phyloP scores from a whole-genome alignment of 108 stramenopile genomes.

The Ochromonas danica region DNA sequence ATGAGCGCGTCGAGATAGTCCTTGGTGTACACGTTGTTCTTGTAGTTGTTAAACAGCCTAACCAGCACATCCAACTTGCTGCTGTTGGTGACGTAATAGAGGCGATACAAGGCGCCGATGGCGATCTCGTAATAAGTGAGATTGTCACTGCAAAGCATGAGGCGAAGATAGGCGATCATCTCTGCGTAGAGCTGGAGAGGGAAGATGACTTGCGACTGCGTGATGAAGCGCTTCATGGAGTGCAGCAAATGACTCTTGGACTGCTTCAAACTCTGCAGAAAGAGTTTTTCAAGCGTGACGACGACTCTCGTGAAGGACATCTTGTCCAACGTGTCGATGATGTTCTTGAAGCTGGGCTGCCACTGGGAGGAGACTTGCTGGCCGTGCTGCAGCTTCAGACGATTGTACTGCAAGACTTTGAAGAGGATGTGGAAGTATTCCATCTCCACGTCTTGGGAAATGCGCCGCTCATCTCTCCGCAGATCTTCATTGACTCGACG shows the following conservation, averaged over 20 bases:
- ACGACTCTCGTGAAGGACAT: conserved; percentile 3
- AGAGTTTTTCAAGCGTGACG: background rate
- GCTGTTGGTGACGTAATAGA: background rate
- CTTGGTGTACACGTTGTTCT: background rate
- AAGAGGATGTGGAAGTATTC: background rate
- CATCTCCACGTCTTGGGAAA: background rate
- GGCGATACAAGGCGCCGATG: conserved; percentile 10
- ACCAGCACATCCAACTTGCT: background rate
- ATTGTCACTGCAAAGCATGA: background rate
- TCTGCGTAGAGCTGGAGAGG: background rate
- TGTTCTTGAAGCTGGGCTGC: background rate
- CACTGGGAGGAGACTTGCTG: background rate
- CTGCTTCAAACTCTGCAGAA: background rate
- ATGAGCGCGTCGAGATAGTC: background rate
- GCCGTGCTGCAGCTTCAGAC: background rate
- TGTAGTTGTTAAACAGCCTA: background rate
- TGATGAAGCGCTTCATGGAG: background rate
- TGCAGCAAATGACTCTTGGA: background rate
- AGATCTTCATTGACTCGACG: conserved; percentile 6
- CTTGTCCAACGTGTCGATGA: conserved; percentile 23
- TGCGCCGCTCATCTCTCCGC: background rate
- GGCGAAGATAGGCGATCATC: background rate
- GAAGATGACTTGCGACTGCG: background rate
- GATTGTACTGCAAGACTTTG: background rate
- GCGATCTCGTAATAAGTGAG: conserved; percentile 13